Evolutionary conservation across 805 yeast genomes (phyloP).

Genomic region (Yarrowia sp.): DNA sequence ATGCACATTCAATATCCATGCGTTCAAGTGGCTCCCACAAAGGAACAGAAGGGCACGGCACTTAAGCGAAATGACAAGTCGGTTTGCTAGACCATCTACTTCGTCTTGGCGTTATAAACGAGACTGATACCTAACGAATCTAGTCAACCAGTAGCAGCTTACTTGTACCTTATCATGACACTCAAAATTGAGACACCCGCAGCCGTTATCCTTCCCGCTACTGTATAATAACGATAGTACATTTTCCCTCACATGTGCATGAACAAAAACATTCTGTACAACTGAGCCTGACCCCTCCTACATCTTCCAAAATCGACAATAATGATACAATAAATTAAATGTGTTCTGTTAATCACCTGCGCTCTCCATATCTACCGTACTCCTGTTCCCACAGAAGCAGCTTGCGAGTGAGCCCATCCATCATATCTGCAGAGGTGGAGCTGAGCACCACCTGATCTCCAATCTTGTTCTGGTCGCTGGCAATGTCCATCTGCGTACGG

Average conservation of each 20-base stretch:
- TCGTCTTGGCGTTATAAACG: background rate
- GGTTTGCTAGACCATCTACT: background rate
- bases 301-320: background rate
- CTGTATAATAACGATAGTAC: no score
- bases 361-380: conserved; percentile 49
- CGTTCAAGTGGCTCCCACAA: background rate
- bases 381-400: conserved; percentile 76
- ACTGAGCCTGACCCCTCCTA: no score
- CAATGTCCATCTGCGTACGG: conserved; percentile 78
- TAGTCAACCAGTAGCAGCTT: background rate
- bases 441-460: conserved; percentile 29
- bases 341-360: conserved; percentile 10
- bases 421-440: conserved; percentile 35
- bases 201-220: background rate
- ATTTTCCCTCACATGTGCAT: no score
- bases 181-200: background rate
- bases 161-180: background rate
- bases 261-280: no score
- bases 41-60: background rate
- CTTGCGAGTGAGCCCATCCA: conserved; percentile 71
- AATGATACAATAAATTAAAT: conserved; percentile 20
- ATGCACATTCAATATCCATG: background rate
- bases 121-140: background rate
- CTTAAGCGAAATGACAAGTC: background rate
- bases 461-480: conserved; percentile 36